Base-by-base conservation (phyloP, 371 early-diverging fungal genomes). In the Actinomortierella wolfii region DNA sequence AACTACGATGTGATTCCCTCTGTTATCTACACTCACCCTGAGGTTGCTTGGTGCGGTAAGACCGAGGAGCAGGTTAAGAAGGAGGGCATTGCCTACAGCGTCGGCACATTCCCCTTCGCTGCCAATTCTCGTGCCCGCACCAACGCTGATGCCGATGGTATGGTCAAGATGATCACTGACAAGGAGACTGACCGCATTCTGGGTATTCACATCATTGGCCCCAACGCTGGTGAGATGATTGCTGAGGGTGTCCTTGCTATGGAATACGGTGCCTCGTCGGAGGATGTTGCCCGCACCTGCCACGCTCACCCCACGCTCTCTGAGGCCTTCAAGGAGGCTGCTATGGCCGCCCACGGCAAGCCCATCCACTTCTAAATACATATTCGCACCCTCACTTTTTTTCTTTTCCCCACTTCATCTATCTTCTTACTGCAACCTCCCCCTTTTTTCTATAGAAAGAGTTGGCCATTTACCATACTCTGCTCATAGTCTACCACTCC, bases 201-300 rank as follows among this genome's bases (percentile, higher is more conserved):
- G 47, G 97, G 98, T 68, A 94, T 92, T 54, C 98, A 98, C 85
- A 97, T 97, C 79, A 95, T 97, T 57, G 97, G 97, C 53, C 92
- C 96, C 67, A 95, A 95, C 79, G 99, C 99, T 51, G 99, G 99
- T 76, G 99, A 98, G 81, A 94, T 98, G 96, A 97, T 98, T 79
- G 95, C 94, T 62, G 98, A 98, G 83, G 97, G 95, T 69, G 96
- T 92, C 47, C 83, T 98, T 53, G 98, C 97, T 59, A 88, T 98
- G 83, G 97, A 98, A 79, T 97, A 98, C 71, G 95, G 94, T 62
- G 98, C 97, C 24, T 94, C 94, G 49, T 88, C 91, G 60, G 97
- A 97, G 83, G 97, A 98, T 77, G 88, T 98, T 77, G 98, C 95
- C 47, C 91, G 97, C 67, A 97, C 98, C 39, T 95, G 94, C 83